phyloP scores from a whole-genome alignment of 331 rosid species.

The Quercus lobata region DNA sequence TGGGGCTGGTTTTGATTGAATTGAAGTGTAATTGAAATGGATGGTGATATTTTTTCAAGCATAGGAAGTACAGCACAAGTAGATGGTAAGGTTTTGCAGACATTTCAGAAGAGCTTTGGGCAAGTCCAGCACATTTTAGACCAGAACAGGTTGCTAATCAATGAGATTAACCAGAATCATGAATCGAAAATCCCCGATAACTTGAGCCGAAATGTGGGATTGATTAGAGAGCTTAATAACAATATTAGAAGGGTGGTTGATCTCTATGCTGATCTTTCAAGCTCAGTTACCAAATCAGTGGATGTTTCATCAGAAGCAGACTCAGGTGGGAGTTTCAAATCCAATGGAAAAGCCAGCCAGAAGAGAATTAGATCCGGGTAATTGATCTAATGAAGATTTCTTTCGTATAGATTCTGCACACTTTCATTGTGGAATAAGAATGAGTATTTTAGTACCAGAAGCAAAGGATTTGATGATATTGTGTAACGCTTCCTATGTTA shows the following conservation, averaged over 20 bases:
- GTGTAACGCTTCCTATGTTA: constrained; percentile 19
- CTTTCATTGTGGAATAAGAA: constrained; percentile 24
- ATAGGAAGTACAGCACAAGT: constrained; percentile 51
- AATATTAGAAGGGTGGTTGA: constrained; percentile 89
- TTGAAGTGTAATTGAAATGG: constrained; percentile 44
- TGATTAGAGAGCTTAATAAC: constrained; percentile 83
- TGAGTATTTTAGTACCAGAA: constrained; percentile 24
- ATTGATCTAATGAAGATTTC: constrained; percentile 20
- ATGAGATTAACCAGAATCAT: constrained; percentile 84
- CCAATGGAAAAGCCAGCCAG: constrained; percentile 72
- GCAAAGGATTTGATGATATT: constrained; percentile 17
- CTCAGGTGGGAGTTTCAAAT: constrained; percentile 65
- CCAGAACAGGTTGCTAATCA: constrained; percentile 75
- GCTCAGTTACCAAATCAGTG: constrained; percentile 54
- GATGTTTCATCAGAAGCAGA: constrained; percentile 87
- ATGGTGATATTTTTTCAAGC: constrained; percentile 63
- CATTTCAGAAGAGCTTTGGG: constrained; percentile 73
- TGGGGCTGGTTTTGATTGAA: constrained; percentile 25
- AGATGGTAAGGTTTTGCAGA: constrained; percentile 60
- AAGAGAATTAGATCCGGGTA: constrained; percentile 76
- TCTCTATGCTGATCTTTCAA: constrained; percentile 82
- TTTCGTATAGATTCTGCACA: constrained; percentile 17
- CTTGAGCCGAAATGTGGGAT: constrained; percentile 67
- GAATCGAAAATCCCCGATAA: constrained; percentile 75
- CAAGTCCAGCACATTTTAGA: constrained; percentile 87